Evolutionary conservation across 352 stramenopile genomes (phyloP).

Genomic region (Globisporangium polare): DNA sequence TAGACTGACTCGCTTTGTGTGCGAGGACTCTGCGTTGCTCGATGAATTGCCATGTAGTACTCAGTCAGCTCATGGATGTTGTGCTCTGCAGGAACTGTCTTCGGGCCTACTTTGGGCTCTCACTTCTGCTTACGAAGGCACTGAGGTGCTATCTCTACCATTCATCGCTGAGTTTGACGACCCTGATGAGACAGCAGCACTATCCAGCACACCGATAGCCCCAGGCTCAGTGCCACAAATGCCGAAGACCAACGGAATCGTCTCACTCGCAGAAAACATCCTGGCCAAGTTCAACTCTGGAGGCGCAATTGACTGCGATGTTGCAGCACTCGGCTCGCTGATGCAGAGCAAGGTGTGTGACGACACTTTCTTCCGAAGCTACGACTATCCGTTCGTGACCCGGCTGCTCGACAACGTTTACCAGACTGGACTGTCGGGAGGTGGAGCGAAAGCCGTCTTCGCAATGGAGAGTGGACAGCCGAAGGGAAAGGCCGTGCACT

Average conservation of each 20-base stretch:
- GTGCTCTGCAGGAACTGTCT: slow-evolving; percentile 10
- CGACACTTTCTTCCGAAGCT: slow-evolving; percentile 9
- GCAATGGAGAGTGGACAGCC: neutral
- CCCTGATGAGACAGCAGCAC: neutral
- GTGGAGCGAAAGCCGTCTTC: neutral
- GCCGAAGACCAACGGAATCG: slow-evolving; percentile 9
- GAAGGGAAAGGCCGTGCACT: neutral
- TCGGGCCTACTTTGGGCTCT: slow-evolving; percentile 19
- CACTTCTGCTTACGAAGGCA: slow-evolving; percentile 10
- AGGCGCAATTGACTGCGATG: slow-evolving; percentile 10
- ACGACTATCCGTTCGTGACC: slow-evolving; percentile 15
- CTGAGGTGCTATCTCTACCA: neutral
- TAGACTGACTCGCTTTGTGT: neutral
- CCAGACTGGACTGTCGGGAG: neutral
- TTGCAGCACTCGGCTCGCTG: slow-evolving; percentile 11
- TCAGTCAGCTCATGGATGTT: neutral
- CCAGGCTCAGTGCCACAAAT: neutral
- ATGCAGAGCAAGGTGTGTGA: slow-evolving; percentile 7
- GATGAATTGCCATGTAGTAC: too few species aligned
- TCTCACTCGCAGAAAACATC: slow-evolving; percentile 13
- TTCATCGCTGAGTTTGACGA: slow-evolving; percentile 12
- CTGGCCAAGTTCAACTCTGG: slow-evolving; percentile 9
- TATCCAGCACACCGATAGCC: neutral
- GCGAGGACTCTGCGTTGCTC: too few species aligned
- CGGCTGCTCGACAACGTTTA: slow-evolving; percentile 11